Conservation (phyloP, 306 rosid species). For the Trifolium pratense region DNA sequence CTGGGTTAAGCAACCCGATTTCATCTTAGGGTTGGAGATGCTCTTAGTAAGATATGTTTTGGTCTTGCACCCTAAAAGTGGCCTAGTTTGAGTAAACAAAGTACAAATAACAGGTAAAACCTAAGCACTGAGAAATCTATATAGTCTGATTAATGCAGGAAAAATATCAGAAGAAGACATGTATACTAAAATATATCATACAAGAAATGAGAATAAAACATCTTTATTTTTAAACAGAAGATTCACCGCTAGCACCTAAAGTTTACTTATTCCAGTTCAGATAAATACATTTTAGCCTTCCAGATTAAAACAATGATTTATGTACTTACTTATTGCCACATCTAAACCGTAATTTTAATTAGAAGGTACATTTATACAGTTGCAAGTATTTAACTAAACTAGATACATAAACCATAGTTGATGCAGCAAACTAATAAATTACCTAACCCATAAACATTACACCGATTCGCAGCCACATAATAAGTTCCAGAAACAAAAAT, state of each 20-base stretch:
- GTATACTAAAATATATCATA: background rate
- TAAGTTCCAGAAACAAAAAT: background rate
- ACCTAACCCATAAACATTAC: background rate
- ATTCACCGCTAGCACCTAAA: background rate
- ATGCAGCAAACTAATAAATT: background rate
- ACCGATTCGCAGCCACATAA: background rate
- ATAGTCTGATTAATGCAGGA: background rate
- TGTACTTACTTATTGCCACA: background rate
- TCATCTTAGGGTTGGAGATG: too few relatives aligned
- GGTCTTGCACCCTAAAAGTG: too few relatives aligned
- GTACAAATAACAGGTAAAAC: background rate
- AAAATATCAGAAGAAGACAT: background rate
- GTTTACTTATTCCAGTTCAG: too few relatives aligned
- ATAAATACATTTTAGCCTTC: background rate
- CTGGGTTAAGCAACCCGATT: too few relatives aligned
- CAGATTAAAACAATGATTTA: background rate
- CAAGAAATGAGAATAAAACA: background rate
- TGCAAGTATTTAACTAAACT: background rate
- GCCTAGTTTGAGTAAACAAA: too few relatives aligned
- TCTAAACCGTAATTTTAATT: background rate
- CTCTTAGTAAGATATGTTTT: too few relatives aligned
- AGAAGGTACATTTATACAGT: background rate
- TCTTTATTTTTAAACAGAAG: background rate
- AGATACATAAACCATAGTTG: background rate
- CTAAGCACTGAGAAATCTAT: background rate